Conservation (phyloP, 805 yeast genomes). For the Pichia ethanolica region DNA sequence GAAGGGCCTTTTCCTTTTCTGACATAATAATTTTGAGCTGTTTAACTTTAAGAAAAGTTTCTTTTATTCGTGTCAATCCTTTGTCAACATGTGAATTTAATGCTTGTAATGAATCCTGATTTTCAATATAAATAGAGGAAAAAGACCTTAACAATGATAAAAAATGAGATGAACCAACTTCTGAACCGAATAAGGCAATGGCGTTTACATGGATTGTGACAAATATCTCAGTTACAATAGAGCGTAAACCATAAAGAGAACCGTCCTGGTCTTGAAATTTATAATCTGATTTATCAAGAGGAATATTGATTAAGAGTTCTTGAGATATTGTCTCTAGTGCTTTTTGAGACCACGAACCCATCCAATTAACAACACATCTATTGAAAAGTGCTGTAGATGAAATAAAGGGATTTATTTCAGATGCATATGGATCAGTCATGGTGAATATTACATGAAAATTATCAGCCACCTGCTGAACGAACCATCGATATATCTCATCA, state of each 20-base stretch:
- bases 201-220: conserved; percentile 37
- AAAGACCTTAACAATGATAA: conserved; percentile 44
- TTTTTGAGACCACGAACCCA: conserved; percentile 69
- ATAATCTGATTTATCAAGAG: conserved; percentile 45
- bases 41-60: conserved; percentile 67
- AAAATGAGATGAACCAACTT: conserved; percentile 46
- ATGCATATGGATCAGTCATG: conserved; percentile 43
- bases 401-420: conserved; percentile 37
- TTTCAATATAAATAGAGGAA: conserved; percentile 31
- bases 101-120: conserved; percentile 46
- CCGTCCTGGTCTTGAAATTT: conserved; percentile 22
- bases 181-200: neutral
- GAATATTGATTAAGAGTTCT: conserved; percentile 27
- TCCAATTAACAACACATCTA: conserved; percentile 82
- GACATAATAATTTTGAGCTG: conserved; percentile 48
- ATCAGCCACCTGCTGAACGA: conserved; percentile 53
- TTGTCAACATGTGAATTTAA: conserved; percentile 62
- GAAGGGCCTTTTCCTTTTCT: conserved; percentile 42
- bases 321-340: conserved; percentile 46
- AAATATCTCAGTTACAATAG: conserved; percentile 40
- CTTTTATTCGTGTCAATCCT: conserved; percentile 71
- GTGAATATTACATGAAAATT: conserved; percentile 83
- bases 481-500: conserved; percentile 71
- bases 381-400: conserved; percentile 86
- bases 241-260: conserved; percentile 12